Evolutionary conservation across 83 land plant genomes (phyloP).

Genomic region (Picea abies): DNA sequence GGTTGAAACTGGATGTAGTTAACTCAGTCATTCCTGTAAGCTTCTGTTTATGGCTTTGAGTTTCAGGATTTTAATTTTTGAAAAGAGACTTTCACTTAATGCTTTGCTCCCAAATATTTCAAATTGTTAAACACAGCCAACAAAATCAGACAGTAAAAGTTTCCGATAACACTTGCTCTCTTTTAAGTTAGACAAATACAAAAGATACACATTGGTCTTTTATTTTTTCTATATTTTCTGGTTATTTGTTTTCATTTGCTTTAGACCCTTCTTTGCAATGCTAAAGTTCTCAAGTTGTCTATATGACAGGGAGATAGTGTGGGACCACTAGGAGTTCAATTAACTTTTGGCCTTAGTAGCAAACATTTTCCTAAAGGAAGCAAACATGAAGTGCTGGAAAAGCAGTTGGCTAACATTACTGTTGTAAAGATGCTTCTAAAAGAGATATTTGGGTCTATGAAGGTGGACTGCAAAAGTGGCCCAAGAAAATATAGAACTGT

Average conservation of each 20-base stretch:
- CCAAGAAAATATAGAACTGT: not conserved
- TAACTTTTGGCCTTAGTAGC: constrained; percentile 8
- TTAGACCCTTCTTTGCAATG: not conserved
- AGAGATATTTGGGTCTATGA: not conserved
- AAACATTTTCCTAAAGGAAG: constrained; percentile 3
- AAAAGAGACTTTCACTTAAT: not conserved
- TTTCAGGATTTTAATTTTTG: not conserved
- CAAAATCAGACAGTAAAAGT: not conserved
- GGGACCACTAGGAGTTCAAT: constrained; percentile 13
- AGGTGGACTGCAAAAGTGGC: not conserved
- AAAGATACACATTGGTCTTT: not conserved
- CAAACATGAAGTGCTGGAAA: not conserved
- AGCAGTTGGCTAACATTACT: not conserved
- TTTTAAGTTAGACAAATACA: not conserved
- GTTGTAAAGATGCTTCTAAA: not conserved
- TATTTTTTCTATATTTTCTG: not conserved
- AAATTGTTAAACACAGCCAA: not conserved
- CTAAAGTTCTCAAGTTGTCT: not conserved
- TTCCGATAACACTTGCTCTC: not conserved
- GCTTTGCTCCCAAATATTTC: not conserved
- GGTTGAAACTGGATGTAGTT: constrained; percentile 12
- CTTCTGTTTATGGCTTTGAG: not conserved
- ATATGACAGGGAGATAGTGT: constrained; percentile 19
- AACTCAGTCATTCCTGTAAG: constrained; percentile 16
- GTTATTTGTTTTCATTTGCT: not conserved